phyloP scores from a whole-genome alignment of 2,329 filamentous ascomycete genomes.

The Aspergillus costaricaensis region DNA sequence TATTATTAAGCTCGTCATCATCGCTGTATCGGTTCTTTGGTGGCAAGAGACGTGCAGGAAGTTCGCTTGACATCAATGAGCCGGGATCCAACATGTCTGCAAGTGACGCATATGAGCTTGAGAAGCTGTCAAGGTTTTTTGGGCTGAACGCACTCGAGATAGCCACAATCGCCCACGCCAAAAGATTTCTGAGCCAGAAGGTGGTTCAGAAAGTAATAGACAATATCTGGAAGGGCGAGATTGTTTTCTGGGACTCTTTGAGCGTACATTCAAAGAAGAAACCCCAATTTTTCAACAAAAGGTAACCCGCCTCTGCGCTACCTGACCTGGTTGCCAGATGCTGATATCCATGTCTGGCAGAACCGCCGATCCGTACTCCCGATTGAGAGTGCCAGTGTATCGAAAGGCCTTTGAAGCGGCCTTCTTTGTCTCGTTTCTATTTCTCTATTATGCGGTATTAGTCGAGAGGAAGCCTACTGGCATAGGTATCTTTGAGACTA shows the following conservation, averaged over 20 bases:
- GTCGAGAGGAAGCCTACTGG: slow-evolving; percentile 67
- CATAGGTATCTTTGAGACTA: slow-evolving; percentile 68
- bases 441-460: slow-evolving; percentile 83
- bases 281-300: slow-evolving; percentile 71
- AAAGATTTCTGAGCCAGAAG: slow-evolving; percentile 79
- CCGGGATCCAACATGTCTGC: slow-evolving; percentile 30
- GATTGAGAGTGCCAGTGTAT: slow-evolving; percentile 77
- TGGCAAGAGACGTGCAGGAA: slow-evolving; percentile 38
- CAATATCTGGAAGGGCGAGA: slow-evolving; percentile 82
- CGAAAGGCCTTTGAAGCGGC: slow-evolving; percentile 80
- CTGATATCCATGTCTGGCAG: slow-evolving; percentile 33
- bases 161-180: slow-evolving; percentile 76
- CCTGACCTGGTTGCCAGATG: neutral
- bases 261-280: slow-evolving; percentile 72
- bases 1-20: slow-evolving; percentile 30
- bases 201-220: slow-evolving; percentile 81
- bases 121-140: slow-evolving; percentile 68
- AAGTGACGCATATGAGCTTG: slow-evolving; percentile 58
- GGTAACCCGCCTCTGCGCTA: slow-evolving; percentile 28
- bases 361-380: slow-evolving; percentile 71
- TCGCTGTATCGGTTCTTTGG: slow-evolving; percentile 29
- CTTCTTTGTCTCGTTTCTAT: slow-evolving; percentile 76
- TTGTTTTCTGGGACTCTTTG: slow-evolving; percentile 84
- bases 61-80: slow-evolving; percentile 53
- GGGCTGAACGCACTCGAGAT: slow-evolving; percentile 86